These are phyloP conservation scores for Gymnopus androsaceus DNA, from an alignment of 1,284 basidiomycete genomes.

Conservation along the genomic window DNA sequence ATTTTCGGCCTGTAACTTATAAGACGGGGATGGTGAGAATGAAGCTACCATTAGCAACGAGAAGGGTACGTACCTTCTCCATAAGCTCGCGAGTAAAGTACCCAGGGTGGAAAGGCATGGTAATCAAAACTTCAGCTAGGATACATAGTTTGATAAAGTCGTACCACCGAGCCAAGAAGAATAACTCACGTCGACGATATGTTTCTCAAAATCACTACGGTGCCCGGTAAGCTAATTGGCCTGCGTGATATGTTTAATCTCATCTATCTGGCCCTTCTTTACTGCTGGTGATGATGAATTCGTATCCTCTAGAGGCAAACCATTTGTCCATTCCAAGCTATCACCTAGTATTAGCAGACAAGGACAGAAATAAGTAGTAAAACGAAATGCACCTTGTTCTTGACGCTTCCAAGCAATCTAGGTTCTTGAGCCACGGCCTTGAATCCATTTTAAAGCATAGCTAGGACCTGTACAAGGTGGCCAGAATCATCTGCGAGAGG, in stretches of 20 bases:
- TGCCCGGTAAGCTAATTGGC: too few species aligned
- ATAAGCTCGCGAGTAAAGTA: conserved; percentile 86
- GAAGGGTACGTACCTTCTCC: conserved; percentile 45
- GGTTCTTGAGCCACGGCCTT: conserved; percentile 78
- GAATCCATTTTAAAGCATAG: conserved; percentile 78
- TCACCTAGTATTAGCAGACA: conserved; percentile 24
- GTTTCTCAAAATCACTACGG: conserved; percentile 84
- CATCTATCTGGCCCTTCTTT: conserved; percentile 89
- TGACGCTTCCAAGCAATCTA: conserved; percentile 84
- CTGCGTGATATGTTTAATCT: too few species aligned
- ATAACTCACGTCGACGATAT: conserved; percentile 75
- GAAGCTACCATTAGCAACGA: not conserved
- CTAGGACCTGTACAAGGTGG: conserved; percentile 59
- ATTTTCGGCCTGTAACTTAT: conserved; percentile 69
- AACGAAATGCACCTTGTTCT: conserved; percentile 68
- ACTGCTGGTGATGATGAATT: conserved; percentile 57
- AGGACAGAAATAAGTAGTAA: not conserved
- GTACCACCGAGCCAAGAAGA: not conserved
- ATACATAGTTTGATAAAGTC: not conserved
- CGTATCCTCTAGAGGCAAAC: conserved; percentile 77
- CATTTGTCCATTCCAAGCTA: conserved; percentile 75
- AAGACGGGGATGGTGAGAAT: not conserved
- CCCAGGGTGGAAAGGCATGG: conserved; percentile 91
- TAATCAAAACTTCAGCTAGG: conserved; percentile 75
- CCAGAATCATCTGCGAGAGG: not conserved